Conservation (phyloP, 345 rosid species). For the Ailanthus altissimus region DNA sequence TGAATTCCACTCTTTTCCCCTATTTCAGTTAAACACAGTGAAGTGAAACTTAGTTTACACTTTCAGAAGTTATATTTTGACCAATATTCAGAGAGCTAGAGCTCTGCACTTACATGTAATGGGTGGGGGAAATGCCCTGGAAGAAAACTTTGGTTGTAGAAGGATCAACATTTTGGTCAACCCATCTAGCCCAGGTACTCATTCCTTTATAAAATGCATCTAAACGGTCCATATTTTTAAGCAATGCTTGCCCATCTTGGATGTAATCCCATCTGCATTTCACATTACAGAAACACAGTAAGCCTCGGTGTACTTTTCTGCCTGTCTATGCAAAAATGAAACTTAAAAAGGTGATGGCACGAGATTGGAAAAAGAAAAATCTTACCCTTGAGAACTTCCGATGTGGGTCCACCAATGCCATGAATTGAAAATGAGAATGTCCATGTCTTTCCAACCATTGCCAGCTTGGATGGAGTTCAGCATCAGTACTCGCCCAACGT, state of each 20-base stretch:
- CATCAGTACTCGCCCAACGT: slow-evolving; percentile 61
- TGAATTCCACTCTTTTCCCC: slow-evolving; percentile 84
- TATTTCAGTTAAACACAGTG: slow-evolving; percentile 20
- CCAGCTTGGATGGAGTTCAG: slow-evolving; percentile 66
- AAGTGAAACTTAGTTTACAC: neutral
- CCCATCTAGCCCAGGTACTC: slow-evolving; percentile 84
- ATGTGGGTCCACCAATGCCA: slow-evolving; percentile 99
- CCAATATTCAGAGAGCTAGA: neutral
- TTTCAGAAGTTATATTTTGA: neutral
- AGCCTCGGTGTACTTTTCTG: neutral
- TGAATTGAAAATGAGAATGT: slow-evolving; percentile 77
- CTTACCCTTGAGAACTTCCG: slow-evolving; percentile 66
- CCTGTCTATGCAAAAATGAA: neutral
- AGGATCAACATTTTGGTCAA: slow-evolving; percentile 66
- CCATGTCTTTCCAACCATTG: slow-evolving; percentile 79
- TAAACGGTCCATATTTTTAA: slow-evolving; percentile 70
- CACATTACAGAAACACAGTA: neutral
- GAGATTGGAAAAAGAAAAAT: neutral
- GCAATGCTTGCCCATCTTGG: slow-evolving; percentile 49
- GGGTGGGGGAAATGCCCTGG: slow-evolving; percentile 97
- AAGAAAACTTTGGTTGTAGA: slow-evolving; percentile 73
- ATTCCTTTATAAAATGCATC: slow-evolving; percentile 73
- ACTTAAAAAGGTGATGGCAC: neutral
- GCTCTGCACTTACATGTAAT: slow-evolving; percentile 58
- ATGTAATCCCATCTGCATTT: slow-evolving; percentile 79